Percentiles rank a stretch among this genome's conserved stretches.
phyloP scores from a whole-genome alignment of 371 early-diverging fungal species.

The Rhizoclosmatium hyalinum region DNA sequence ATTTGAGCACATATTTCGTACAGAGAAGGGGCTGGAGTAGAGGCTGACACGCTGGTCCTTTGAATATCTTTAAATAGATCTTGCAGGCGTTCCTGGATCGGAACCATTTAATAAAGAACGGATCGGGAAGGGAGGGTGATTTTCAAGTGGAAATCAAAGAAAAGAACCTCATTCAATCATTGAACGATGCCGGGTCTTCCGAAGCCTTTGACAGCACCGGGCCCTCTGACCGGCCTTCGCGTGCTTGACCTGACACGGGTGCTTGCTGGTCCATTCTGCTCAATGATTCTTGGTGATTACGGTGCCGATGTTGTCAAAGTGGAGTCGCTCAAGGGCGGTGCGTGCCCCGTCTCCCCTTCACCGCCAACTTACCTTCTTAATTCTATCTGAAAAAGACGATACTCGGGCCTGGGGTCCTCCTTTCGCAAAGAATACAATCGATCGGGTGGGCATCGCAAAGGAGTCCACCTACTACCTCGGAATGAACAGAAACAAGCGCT shows the following conservation, averaged over 20 bases:
- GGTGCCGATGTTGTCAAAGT: slow-evolving; percentile 92
- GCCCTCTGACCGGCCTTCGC: slow-evolving; percentile 35
- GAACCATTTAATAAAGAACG: too few relatives aligned
- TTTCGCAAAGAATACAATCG: slow-evolving; percentile 49
- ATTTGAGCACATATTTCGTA: not conserved
- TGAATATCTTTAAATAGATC: not conserved
- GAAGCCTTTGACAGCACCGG: not conserved
- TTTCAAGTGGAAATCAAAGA: too few relatives aligned
- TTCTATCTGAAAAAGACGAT: slow-evolving; percentile 73
- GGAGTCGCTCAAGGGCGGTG: slow-evolving; percentile 73
- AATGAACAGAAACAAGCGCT: slow-evolving; percentile 90
- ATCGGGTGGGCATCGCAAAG: slow-evolving; percentile 39
- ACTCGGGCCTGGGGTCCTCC: slow-evolving; percentile 81
- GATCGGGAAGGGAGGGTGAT: too few relatives aligned
- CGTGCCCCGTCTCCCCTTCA: not conserved
- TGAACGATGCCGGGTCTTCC: not conserved
- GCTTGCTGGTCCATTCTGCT: slow-evolving; percentile 40
- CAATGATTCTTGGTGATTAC: slow-evolving; percentile 32
- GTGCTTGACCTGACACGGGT: slow-evolving; percentile 46
- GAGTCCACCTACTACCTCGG: slow-evolving; percentile 91
- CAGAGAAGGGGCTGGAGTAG: not conserved
- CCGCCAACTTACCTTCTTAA: not conserved
- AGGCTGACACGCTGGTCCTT: too few relatives aligned
- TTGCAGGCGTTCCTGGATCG: not conserved
- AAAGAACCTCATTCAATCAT: not conserved